A percentile compares a stretch with the other conserved stretches of the same genome.
Conservation (phyloP, 2,329 filamentous ascomycete species). For the Huntiella abstrusa region DNA sequence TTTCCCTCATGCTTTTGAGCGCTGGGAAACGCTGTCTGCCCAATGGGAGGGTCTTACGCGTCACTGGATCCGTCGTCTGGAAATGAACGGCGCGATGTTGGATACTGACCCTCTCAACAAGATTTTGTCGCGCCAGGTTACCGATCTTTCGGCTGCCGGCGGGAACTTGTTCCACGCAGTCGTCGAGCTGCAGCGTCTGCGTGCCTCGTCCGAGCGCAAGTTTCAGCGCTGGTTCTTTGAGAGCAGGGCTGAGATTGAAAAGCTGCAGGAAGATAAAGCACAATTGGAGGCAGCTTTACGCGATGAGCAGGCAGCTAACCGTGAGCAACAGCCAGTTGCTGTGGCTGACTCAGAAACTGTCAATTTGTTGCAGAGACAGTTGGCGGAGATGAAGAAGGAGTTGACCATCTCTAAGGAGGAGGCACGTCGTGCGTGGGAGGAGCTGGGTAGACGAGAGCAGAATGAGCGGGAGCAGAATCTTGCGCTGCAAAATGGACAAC, state of each 20-base stretch:
- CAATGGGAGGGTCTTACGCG: conserved; percentile 96
- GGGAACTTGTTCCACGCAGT: conserved; percentile 96
- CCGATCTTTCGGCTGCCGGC: conserved; percentile 88
- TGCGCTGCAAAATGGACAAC: conserved; percentile 71
- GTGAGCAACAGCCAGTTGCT: conserved; percentile 38
- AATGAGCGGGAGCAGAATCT: conserved; percentile 75
- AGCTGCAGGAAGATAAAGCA: conserved; percentile 61
- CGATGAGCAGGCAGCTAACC: conserved; percentile 53
- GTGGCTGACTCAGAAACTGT: conserved; percentile 11
- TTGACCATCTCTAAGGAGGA: conserved; percentile 91
- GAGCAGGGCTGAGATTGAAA: conserved; percentile 72
- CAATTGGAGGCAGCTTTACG: conserved; percentile 61
- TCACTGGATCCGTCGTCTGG: conserved; percentile 87
- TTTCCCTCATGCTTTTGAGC: conserved; percentile 92
- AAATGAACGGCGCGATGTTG: conserved; percentile 77
- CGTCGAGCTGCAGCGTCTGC: conserved; percentile 80
- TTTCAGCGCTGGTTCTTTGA: conserved; percentile 99
- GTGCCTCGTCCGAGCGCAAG: conserved; percentile 88
- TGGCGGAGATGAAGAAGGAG: conserved; percentile 84
- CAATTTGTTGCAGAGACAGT: conserved; percentile 43
- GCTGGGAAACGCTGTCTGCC: conserved; percentile 91
- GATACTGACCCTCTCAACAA: conserved; percentile 65
- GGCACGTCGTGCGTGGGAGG: conserved; percentile 89
- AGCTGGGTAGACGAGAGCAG: conserved; percentile 79
- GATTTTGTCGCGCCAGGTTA: conserved; percentile 84